Evolutionary conservation across 1,284 basidiomycete species (phyloP).

Genomic region (Amylostereum areolatum): DNA sequence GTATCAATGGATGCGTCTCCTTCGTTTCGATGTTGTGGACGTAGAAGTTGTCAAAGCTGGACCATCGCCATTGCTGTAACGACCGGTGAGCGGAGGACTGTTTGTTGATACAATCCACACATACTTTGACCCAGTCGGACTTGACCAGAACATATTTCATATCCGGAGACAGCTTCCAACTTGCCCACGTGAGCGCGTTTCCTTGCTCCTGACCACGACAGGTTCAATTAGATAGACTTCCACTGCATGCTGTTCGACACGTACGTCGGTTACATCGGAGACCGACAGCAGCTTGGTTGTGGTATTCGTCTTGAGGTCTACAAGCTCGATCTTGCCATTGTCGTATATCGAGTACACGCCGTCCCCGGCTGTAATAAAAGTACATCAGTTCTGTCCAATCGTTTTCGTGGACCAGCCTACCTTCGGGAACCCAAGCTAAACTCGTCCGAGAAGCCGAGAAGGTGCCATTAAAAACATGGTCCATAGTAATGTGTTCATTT

Average conservation of each 20-base stretch:
- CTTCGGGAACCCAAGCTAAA: slow-evolving; percentile 85
- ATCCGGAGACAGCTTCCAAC: slow-evolving; percentile 82
- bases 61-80: slow-evolving; percentile 85
- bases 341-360: slow-evolving; percentile 76
- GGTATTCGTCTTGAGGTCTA: slow-evolving; percentile 72
- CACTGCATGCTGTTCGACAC: slow-evolving; percentile 15
- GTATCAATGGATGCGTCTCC: slow-evolving; percentile 62
- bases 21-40: slow-evolving; percentile 63
- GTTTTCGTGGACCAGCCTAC: slow-evolving; percentile 32
- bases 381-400: slow-evolving; percentile 4
- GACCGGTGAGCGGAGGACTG: slow-evolving; percentile 1
- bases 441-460: slow-evolving; percentile 45
- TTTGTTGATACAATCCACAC: slow-evolving; percentile 1
- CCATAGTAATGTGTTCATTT: slow-evolving; percentile 69
- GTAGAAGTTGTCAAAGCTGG: slow-evolving; percentile 85
- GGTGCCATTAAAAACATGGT: slow-evolving; percentile 88
- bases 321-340: slow-evolving; percentile 64
- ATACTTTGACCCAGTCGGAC: slow-evolving; percentile 66
- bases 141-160: slow-evolving; percentile 83
- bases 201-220: slow-evolving; percentile 48
- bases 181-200: slow-evolving; percentile 40
- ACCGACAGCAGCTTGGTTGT: slow-evolving; percentile 57
- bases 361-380: slow-evolving; percentile 64
- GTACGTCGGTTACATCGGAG: slow-evolving; percentile 58
- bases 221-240: neutral